Conservation (phyloP, 2,329 filamentous ascomycete genomes). For the Chrysoporthe austroafricana region DNA sequence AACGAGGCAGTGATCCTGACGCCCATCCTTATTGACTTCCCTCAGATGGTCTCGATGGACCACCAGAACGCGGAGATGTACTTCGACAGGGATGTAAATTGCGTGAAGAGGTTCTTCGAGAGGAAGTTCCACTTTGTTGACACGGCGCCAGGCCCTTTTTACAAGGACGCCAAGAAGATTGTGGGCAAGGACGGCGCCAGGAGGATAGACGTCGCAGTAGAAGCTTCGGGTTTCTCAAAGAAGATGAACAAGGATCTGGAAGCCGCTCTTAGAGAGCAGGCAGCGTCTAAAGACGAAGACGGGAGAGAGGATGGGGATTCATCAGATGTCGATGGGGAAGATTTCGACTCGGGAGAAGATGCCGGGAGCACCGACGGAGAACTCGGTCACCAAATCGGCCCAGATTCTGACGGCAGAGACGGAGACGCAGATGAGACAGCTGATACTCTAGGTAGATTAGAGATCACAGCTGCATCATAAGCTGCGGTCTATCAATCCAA, state of each 20-base stretch:
- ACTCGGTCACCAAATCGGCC: constrained; percentile 31
- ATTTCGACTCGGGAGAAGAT: constrained; percentile 37
- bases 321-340: constrained; percentile 40
- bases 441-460: constrained; percentile 30
- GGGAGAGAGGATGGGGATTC: constrained; percentile 42
- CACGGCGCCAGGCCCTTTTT: constrained; percentile 82
- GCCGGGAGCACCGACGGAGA: constrained; percentile 33
- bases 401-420: neutral
- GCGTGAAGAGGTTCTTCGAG: constrained; percentile 93
- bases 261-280: constrained; percentile 82
- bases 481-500: neutral
- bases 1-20: constrained; percentile 56
- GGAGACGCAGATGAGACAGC: constrained; percentile 17
- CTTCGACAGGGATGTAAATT: constrained; percentile 94
- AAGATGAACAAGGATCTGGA: constrained; percentile 97
- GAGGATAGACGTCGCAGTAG: constrained; percentile 83
- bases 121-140: constrained; percentile 85
- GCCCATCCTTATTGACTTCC: constrained; percentile 94
- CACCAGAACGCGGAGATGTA: constrained; percentile 95
- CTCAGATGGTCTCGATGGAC: constrained; percentile 96
- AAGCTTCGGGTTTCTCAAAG: constrained; percentile 93
- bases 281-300: constrained; percentile 48
- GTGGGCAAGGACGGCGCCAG: constrained; percentile 66
- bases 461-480: constrained; percentile 24
- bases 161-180: constrained; percentile 78